phyloP scores from a whole-genome alignment of 2,329 filamentous ascomycete species.

The Saccharata proteae region DNA sequence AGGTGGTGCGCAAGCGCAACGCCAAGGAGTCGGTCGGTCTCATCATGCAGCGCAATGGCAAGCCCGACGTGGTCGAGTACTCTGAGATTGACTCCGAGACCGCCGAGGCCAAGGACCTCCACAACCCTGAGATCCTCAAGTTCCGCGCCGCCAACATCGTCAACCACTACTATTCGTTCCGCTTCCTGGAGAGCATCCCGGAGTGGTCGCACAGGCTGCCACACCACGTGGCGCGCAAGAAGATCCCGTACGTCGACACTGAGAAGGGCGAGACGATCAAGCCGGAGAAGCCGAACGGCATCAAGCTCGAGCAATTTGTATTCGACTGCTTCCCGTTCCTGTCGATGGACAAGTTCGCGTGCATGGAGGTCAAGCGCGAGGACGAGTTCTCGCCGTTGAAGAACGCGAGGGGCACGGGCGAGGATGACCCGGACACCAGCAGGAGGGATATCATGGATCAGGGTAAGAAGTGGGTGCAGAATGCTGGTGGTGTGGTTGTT shows the following conservation, averaged over 20 bases:
- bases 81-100: conserved; percentile 86
- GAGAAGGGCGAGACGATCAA: conserved; percentile 70
- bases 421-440: conserved; percentile 92
- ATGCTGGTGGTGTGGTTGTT: conserved; percentile 63
- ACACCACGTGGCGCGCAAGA: conserved; percentile 95
- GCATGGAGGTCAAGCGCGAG: conserved; percentile 89
- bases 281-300: conserved; percentile 89
- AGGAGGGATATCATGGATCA: conserved; percentile 81
- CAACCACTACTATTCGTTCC: conserved; percentile 98
- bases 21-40: conserved; percentile 92
- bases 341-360: conserved; percentile 78
- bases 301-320: conserved; percentile 98
- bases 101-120: conserved; percentile 77
- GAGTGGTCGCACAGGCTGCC: conserved; percentile 75
- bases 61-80: conserved; percentile 96
- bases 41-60: conserved; percentile 89
- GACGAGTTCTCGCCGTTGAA: conserved; percentile 98
- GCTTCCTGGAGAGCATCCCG: conserved; percentile 83
- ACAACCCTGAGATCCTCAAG: conserved; percentile 71
- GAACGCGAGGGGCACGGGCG: conserved; percentile 65
- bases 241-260: conserved; percentile 79
- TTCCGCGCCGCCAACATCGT: conserved; percentile 98
- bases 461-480: conserved; percentile 74
- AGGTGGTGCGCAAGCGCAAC: conserved; percentile 97
- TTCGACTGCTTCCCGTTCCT: conserved; percentile 96